Evolutionary conservation across 169 alveolate genomes (phyloP).

Genomic region (Eimeria zaria): DNA sequence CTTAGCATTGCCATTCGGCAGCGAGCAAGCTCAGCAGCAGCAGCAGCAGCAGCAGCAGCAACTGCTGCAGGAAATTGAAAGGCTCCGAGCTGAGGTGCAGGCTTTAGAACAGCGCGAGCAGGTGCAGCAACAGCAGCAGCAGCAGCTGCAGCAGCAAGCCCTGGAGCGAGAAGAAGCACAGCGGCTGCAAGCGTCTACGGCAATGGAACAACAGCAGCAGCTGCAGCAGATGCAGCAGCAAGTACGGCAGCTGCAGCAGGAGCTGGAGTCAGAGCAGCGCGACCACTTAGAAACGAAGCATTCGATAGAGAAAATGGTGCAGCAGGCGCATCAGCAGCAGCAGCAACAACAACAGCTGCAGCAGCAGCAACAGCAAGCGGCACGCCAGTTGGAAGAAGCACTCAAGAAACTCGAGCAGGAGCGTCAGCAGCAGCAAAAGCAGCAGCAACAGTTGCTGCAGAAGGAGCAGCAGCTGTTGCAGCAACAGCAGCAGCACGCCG

Average conservation of each 20-base stretch:
- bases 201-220: constrained; percentile 18
- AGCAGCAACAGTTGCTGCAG: background rate
- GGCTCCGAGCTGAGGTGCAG: constrained; percentile 7
- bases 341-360: constrained; percentile 12
- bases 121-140: constrained; percentile 51
- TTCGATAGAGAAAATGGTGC: background rate
- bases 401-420: background rate
- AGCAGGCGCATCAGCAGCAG: constrained; percentile 32
- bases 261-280: constrained; percentile 28
- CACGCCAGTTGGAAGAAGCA: background rate
- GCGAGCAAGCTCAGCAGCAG: constrained; percentile 13
- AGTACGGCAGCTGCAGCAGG: constrained; percentile 3
- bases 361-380: constrained; percentile 26
- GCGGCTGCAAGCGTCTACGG: background rate
- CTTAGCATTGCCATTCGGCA: background rate
- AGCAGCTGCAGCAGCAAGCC: constrained; percentile 32
- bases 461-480: constrained; percentile 10
- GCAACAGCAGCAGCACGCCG: background rate
- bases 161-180: background rate
- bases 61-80: constrained; percentile 33
- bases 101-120: constrained; percentile 6
- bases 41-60: constrained; percentile 20
- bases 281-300: background rate
- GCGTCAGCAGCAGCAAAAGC: constrained; percentile 17
- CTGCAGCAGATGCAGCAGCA: constrained; percentile 27